Evolutionary conservation across 2,329 filamentous ascomycete species (phyloP).

Genomic region (Colletotrichum falcatum): DNA sequence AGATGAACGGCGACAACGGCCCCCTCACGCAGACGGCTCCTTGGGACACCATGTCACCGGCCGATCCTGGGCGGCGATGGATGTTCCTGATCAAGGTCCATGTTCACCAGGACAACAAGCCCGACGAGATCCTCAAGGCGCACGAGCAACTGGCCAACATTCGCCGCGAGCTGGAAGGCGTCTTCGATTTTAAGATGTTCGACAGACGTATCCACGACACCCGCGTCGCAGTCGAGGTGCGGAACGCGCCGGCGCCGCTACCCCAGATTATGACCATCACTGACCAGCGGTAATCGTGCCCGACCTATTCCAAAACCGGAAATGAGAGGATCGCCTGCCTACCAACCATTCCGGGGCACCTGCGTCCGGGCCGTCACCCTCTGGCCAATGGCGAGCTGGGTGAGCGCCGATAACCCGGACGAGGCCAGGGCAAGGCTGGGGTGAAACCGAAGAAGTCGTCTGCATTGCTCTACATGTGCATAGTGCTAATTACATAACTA

Average conservation of each 20-base stretch:
- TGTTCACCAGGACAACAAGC: conserved; percentile 67
- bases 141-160: conserved; percentile 63
- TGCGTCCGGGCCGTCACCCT: too few relatives aligned
- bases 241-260: conserved; percentile 52
- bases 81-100: conserved; percentile 66
- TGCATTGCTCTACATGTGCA: too few relatives aligned
- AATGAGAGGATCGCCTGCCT: too few relatives aligned
- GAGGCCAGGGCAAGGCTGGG: too few relatives aligned
- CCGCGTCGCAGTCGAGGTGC: conserved; percentile 54
- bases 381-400: too few relatives aligned
- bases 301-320: not conserved
- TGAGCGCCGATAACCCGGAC: too few relatives aligned
- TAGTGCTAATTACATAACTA: too few relatives aligned
- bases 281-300: conserved; percentile 29
- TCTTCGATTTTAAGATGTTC: conserved; percentile 64
- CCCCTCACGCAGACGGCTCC: conserved; percentile 57
- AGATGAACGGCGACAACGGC: conserved; percentile 48
- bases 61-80: conserved; percentile 65
- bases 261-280: conserved; percentile 44
- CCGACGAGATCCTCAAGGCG: conserved; percentile 67
- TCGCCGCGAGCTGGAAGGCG: conserved; percentile 61
- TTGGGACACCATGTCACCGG: conserved; percentile 59
- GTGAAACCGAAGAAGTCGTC: too few relatives aligned
- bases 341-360: too few relatives aligned
- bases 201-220: conserved; percentile 68